These are phyloP conservation scores for Polytrichum commune DNA, from an alignment of 225 moss, liverwort and hornwort genomes.

Conservation along the genomic window DNA sequence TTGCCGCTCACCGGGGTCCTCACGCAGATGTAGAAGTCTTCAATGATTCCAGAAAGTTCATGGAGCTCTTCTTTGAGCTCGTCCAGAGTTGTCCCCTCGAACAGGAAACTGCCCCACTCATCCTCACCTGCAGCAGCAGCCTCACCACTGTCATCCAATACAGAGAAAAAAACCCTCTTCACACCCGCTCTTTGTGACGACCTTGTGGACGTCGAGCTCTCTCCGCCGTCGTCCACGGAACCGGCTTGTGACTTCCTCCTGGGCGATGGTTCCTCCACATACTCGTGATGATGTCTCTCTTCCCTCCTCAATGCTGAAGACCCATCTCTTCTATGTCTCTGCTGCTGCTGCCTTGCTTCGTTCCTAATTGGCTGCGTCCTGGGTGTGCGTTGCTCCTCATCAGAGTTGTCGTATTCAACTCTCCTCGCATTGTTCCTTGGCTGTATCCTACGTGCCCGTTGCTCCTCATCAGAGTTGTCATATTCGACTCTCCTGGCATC, in stretches of 20 bases:
- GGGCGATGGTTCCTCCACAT: background rate
- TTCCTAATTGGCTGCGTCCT: too few species aligned
- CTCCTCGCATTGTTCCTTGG: too few species aligned
- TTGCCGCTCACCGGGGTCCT: slow-evolving; percentile 9
- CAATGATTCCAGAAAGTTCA: background rate
- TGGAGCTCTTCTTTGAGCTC: slow-evolving; percentile 9
- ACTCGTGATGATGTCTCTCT: background rate
- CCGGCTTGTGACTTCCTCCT: background rate
- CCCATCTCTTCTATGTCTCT: background rate
- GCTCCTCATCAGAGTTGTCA: too few species aligned
- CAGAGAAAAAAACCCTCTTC: slow-evolving; percentile 6
- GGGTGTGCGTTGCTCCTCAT: too few species aligned
- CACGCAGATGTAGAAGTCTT: slow-evolving; percentile 4
- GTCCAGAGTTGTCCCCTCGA: slow-evolving; percentile 6
- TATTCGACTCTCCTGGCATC: too few species aligned
- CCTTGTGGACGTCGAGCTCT: slow-evolving; percentile 1
- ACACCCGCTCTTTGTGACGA: slow-evolving; percentile 6
- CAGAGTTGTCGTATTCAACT: too few species aligned
- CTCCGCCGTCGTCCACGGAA: background rate
- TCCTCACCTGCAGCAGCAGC: background rate
- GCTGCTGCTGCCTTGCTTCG: too few species aligned
- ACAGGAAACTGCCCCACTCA: slow-evolving; percentile 13
- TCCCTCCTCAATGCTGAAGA: slow-evolving; percentile 3
- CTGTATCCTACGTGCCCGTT: too few species aligned
- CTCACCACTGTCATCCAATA: slow-evolving; percentile 5